phyloP scores from a whole-genome alignment of 495 filamentous ascomycete genomes.

The Neurospora africana region DNA sequence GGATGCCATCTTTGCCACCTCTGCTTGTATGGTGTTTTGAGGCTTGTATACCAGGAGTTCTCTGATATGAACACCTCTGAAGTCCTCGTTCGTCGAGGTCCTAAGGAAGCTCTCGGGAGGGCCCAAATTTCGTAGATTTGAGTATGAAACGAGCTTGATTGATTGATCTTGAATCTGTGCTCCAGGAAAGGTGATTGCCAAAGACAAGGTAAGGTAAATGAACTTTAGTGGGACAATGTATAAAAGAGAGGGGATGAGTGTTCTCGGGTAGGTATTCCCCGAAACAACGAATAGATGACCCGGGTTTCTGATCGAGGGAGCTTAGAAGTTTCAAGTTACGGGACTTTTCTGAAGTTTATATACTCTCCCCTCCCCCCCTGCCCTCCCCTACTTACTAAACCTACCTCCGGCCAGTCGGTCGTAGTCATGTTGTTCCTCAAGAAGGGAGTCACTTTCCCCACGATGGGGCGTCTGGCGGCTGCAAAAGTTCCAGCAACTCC shows the following conservation, averaged over 20 bases:
- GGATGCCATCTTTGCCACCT: conserved; percentile 5
- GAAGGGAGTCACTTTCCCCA: background rate
- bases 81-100: background rate
- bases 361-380: no score
- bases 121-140: background rate
- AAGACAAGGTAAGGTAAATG: background rate
- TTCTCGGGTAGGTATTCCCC: background rate
- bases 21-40: background rate
- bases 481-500: background rate
- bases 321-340: background rate
- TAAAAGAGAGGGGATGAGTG: background rate
- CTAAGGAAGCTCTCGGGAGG: background rate
- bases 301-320: background rate
- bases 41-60: background rate
- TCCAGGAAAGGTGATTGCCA: background rate
- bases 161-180: background rate
- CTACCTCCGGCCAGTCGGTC: background rate
- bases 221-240: background rate
- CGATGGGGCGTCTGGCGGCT: background rate
- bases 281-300: background rate
- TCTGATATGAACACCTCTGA: background rate
- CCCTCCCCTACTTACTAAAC: background rate
- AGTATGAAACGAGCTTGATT: background rate
- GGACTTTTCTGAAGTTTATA: background rate
- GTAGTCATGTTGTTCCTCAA: background rate